Evolutionary conservation across 495 filamentous ascomycete genomes (phyloP), one percentile per base, ranked within the genome.

Genomic region (Antarctomyces pellizariae): DNA sequence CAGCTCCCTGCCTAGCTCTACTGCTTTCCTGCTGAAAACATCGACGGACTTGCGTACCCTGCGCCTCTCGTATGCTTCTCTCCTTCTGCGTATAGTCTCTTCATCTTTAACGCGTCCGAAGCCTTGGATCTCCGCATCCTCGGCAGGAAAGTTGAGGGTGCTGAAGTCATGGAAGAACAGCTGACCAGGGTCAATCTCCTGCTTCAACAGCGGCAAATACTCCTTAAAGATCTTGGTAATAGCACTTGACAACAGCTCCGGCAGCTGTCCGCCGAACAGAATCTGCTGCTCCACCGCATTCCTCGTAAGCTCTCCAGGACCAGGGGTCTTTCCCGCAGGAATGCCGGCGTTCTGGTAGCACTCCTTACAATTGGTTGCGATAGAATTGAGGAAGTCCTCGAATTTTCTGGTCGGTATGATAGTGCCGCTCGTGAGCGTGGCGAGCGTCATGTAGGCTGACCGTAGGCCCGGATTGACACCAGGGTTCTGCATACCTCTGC

Each of bases 91-190:
- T 36, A 43, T 43, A 0, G 36, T 39, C 25, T 14, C 25, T 3
- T 28, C 33, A 3, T 24, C 7, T 5, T 15, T 16, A 18, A 24
- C 32, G 16, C 39, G 26, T 16, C 28, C 21, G 1, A n/a, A 19
- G 2, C 38, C 15, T 16, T 19, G 22, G 9, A 9, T n/a, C 2
- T 17, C 24, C 5, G 7, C 25, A 25, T 39, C 39, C 7, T 62
- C 54, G 8, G 52, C 43, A n/a, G n/a, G n/a, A 4, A 62, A 42
- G 28, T 62, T 57, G 23, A 65, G 47, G 26, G 62, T 28, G 12
- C 37, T 35, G 26, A 53, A 62, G 29, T 62, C 52, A 4, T 47
- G 50, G 38, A 62, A 64, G 34, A 56, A 62, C 5, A 65, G 37
- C 43, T 45, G 46, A 3, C 51, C 45, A 16, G 52, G 49, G 20